Base-by-base conservation (phyloP, 306 rosid genomes). In the Quercus engelmannii region DNA sequence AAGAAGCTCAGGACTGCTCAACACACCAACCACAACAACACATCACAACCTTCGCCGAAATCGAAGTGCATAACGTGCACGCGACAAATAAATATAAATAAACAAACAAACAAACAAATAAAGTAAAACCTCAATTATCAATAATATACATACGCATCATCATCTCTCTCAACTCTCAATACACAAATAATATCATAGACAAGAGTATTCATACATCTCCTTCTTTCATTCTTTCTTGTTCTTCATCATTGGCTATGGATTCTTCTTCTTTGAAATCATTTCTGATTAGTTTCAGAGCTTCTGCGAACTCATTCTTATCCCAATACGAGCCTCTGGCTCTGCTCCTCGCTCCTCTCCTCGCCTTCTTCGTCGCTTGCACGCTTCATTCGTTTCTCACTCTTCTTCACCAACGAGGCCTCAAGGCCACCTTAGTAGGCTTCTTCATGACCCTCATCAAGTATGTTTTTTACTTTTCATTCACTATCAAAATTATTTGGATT, bases 251-350 rank as follows among this genome's bases (percentile, higher is more conserved):
- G 55, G 57, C 82, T 2, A 85, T 85, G 89, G 89, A 79, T 58
- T 73, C 87, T 17, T 73, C 86, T 12, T 62, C 87, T 5, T 23
- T 61, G 70, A 77, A 74, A 2, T 75, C 76, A 49, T 28, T 82
- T 30, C 19, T 71, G 73, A 4, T 68, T 30, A 69, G 49, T 15
- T 67, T 51, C 28, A 54, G 89, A 76, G 77, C 80, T 49, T 69
- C 79, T 0, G 83, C 79, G 76, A 88, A 88, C 15, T 86, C 79
- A 12, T 76, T 58, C 72, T 20, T 88, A 30, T 79, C 84, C 3
- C 54, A 61, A 9, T 88, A 83, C 82, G 91, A 88, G 86, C 91
- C 91, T 54, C 84, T 88, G 76, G 81, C 83, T 73, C 91, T 88
- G 76, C 81, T 88, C 56, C 15, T 70, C 7, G 81, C 83, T 52